Evolutionary conservation across 225 moss, liverwort and hornwort genomes (phyloP).

Genomic region (Sphagnum contortum): DNA sequence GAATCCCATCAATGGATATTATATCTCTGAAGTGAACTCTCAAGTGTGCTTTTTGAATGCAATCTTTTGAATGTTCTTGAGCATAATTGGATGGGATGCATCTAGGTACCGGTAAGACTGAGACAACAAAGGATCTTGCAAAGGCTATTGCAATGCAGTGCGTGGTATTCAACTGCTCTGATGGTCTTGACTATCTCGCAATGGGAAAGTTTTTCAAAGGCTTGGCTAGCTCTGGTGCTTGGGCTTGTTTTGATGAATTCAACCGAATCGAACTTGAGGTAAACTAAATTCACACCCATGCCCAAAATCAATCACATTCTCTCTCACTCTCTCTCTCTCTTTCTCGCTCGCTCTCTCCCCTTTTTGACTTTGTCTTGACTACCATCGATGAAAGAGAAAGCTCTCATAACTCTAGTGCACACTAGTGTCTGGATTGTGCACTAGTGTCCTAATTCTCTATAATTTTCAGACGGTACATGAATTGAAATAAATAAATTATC

Average conservation of each 20-base stretch:
- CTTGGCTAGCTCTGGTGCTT: slow-evolving; percentile 56
- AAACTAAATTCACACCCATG: not conserved
- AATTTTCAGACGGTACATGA: too few species aligned
- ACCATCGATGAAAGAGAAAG: too few species aligned
- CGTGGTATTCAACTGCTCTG: slow-evolving; percentile 63
- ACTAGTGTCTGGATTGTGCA: too few species aligned
- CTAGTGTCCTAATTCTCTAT: too few species aligned
- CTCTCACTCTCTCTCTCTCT: not conserved
- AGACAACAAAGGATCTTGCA: slow-evolving; percentile 64
- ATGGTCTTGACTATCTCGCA: slow-evolving; percentile 56
- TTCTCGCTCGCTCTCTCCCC: not conserved
- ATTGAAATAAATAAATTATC: too few species aligned
- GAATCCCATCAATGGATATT: too few species aligned
- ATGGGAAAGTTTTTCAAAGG: slow-evolving; percentile 81
- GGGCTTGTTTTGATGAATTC: slow-evolving; percentile 71
- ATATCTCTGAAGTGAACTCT: too few species aligned
- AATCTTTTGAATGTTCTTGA: not conserved
- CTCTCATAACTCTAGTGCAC: too few species aligned
- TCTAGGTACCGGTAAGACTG: slow-evolving; percentile 61
- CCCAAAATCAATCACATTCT: not conserved
- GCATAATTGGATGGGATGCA: not conserved
- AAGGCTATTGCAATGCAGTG: slow-evolving; percentile 68
- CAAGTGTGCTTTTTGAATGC: too few species aligned
- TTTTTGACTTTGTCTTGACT: not conserved
- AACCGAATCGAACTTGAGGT: slow-evolving; percentile 67